Evolutionary conservation across 805 yeast genomes (phyloP).

Genomic region (Cyberlindnera xishuangbannaensis): DNA sequence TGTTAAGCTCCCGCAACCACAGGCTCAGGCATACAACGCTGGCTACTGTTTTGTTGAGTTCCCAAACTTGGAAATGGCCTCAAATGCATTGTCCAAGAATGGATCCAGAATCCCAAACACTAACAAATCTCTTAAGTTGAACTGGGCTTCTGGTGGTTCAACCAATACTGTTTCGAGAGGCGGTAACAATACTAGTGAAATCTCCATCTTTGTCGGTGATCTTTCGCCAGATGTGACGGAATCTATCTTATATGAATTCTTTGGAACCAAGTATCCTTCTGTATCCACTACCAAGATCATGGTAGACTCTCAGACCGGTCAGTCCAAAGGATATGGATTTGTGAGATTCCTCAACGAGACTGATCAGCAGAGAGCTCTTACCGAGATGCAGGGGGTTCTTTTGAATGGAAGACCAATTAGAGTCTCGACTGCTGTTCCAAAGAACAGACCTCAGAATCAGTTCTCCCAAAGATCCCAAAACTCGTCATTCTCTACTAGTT

Average conservation of each 20-base stretch:
- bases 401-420: conserved; percentile 72
- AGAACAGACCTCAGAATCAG: conserved; percentile 29
- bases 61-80: conserved; percentile 51
- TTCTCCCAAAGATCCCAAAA: conserved; percentile 12
- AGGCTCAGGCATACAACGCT: conserved; percentile 35
- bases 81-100: conserved; percentile 58
- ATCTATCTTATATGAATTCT: conserved; percentile 53
- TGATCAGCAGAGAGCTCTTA: conserved; percentile 66
- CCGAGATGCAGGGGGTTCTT: conserved; percentile 76
- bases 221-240: conserved; percentile 71
- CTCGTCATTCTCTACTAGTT: too few species aligned
- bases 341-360: conserved; percentile 63
- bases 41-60: conserved; percentile 86
- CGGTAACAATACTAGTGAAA: conserved; percentile 32
- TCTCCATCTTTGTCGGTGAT: conserved; percentile 83
- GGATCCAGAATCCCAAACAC: conserved; percentile 66
- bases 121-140: conserved; percentile 56
- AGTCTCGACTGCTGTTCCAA: conserved; percentile 63
- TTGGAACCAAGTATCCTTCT: conserved; percentile 65
- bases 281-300: conserved; percentile 74
- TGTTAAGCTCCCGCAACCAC: conserved; percentile 28
- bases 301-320: conserved; percentile 63
- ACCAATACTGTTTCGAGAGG: conserved; percentile 7
- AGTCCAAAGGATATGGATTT: conserved; percentile 84
- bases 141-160: conserved; percentile 69